Percentiles rank a stretch among this genome's conserved stretches.
Conservation (phyloP, 2,329 filamentous ascomycete genomes). For the Chaetomiaceae sp. region DNA sequence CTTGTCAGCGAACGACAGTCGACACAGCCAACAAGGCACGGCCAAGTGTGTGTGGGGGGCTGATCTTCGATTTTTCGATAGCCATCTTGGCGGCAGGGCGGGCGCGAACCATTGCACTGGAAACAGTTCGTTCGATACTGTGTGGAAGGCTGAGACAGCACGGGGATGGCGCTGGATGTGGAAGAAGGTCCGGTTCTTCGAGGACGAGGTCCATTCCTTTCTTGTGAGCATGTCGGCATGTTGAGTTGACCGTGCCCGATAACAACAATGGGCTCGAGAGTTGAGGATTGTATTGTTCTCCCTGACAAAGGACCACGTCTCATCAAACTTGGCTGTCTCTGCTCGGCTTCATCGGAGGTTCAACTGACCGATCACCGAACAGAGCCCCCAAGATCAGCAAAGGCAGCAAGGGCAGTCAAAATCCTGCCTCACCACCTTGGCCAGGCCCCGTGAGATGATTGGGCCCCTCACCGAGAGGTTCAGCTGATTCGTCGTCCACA, state of each 20-base stretch:
- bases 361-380: not conserved
- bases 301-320: too few species aligned
- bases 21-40: not conserved
- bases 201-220: not conserved
- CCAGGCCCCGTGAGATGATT: conserved; percentile 1
- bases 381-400: not conserved
- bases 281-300: too few species aligned
- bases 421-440: not conserved
- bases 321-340: not conserved
- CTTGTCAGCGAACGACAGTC: not conserved
- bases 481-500: conserved; percentile 9
- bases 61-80: conserved; percentile 11
- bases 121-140: conserved; percentile 2
- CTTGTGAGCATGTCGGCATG: too few species aligned
- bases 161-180: not conserved
- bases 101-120: conserved; percentile 6
- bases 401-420: too few species aligned
- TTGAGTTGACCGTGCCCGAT: too few species aligned
- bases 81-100: not conserved
- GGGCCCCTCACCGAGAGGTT: conserved; percentile 5
- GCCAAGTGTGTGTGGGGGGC: conserved; percentile 3
- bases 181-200: not conserved
- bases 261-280: not conserved
- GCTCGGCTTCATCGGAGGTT: not conserved
- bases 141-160: not conserved